phyloP scores from a whole-genome alignment of 352 stramenopile genomes.

The Thraustochytrium sp. region DNA sequence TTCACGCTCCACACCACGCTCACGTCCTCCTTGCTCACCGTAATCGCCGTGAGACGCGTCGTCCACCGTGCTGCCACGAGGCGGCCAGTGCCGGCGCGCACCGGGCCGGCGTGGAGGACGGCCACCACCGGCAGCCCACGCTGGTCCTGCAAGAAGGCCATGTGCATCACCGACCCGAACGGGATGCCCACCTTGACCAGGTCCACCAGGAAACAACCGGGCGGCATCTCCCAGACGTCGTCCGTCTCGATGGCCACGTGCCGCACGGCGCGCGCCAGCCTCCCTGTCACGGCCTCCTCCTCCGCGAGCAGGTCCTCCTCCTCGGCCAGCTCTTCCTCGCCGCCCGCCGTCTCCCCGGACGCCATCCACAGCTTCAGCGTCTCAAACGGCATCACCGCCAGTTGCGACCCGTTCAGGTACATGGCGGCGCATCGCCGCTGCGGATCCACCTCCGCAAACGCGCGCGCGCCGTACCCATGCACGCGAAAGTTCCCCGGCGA shows the following conservation, averaged over 20 bases:
- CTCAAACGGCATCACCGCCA: slow-evolving; percentile 34
- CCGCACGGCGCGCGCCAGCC: slow-evolving; percentile 2
- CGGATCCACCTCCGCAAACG: background rate
- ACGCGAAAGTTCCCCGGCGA: background rate
- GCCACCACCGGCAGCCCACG: slow-evolving; percentile 17
- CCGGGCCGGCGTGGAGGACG: background rate
- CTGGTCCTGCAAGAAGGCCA: background rate
- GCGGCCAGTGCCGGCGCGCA: background rate
- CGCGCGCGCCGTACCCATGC: background rate
- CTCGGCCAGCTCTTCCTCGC: background rate
- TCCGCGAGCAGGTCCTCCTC: background rate
- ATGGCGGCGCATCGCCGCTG: slow-evolving; percentile 1
- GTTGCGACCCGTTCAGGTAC: slow-evolving; percentile 2
- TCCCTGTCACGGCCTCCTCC: background rate
- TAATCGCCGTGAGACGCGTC: slow-evolving; percentile 14
- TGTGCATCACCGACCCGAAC: background rate
- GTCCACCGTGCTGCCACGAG: slow-evolving; percentile 11
- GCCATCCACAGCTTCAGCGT: slow-evolving; percentile 3
- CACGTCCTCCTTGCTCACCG: slow-evolving; percentile 36
- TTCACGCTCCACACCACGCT: slow-evolving; percentile 29
- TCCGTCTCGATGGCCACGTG: slow-evolving; percentile 15
- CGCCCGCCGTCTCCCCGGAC: background rate
- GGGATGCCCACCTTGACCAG: slow-evolving; percentile 8
- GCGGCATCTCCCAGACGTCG: slow-evolving; percentile 38
- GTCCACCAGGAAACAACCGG: slow-evolving; percentile 13